Conservation (phyloP, 1,284 basidiomycete species). For the Afroboletus lepidellus region DNA sequence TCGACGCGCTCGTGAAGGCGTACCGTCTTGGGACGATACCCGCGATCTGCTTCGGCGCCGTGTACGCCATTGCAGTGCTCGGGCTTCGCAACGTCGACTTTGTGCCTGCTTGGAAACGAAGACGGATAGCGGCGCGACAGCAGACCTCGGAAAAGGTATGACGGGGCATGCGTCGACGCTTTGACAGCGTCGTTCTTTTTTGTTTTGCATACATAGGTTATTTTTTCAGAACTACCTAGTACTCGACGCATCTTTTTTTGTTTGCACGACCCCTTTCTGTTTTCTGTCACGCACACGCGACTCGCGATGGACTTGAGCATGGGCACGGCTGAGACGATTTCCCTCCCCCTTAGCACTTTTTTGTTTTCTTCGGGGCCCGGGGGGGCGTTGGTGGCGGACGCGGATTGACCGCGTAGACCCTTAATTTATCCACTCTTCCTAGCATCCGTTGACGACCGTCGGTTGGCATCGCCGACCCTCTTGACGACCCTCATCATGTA, state of each 20-base stretch:
- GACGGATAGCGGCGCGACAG: slow-evolving; percentile 27
- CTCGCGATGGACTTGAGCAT: slow-evolving; percentile 5
- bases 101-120: slow-evolving; percentile 33
- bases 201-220: slow-evolving; percentile 22
- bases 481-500: background rate
- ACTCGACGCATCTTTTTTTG: slow-evolving; percentile 1
- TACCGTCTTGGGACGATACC: slow-evolving; percentile 36
- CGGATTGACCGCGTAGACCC: slow-evolving; percentile 15
- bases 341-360: background rate
- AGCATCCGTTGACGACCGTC: background rate
- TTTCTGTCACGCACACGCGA: background rate
- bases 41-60: slow-evolving; percentile 32
- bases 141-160: slow-evolving; percentile 20
- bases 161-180: slow-evolving; percentile 13
- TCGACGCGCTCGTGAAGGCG: slow-evolving; percentile 32
- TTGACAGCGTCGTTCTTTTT: slow-evolving; percentile 9
- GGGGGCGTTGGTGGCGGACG: background rate
- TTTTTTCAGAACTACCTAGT: slow-evolving; percentile 8
- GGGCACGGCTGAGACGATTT: slow-evolving; percentile 4
- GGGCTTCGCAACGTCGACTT: slow-evolving; percentile 35
- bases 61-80: slow-evolving; percentile 33
- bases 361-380: background rate
- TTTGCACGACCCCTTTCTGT: background rate
- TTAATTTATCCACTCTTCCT: slow-evolving; percentile 20
- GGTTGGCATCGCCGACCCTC: background rate